These are phyloP conservation scores for Calonectria multiphialidica DNA, from an alignment of 2,329 filamentous ascomycete genomes.

Conservation along the genomic window DNA sequence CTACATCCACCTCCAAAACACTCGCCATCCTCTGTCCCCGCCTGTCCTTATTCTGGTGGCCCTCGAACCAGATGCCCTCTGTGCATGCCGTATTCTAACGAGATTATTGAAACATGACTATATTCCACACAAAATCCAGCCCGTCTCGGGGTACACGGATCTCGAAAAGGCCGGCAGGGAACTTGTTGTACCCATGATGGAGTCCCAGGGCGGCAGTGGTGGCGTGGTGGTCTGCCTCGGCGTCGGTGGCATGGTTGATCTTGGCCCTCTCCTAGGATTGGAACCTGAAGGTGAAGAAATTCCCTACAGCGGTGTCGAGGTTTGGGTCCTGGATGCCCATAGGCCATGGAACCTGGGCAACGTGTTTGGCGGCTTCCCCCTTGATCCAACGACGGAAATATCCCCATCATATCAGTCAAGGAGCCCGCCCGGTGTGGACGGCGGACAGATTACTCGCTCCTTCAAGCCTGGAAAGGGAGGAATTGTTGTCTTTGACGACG, in stretches of 20 bases:
- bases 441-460: slow-evolving; percentile 76
- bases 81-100: slow-evolving; percentile 94
- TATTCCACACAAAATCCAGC: slow-evolving; percentile 97
- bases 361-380: slow-evolving; percentile 82
- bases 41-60: slow-evolving; percentile 93
- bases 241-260: slow-evolving; percentile 90
- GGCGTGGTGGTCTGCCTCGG: slow-evolving; percentile 93
- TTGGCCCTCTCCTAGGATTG: slow-evolving; percentile 83
- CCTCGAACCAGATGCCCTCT: slow-evolving; percentile 94
- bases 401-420: slow-evolving; percentile 61
- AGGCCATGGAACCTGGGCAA: slow-evolving; percentile 96
- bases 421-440: slow-evolving; percentile 75
- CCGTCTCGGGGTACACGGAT: slow-evolving; percentile 92
- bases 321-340: slow-evolving; percentile 94
- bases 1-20: slow-evolving; percentile 88
- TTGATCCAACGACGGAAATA: slow-evolving; percentile 63
- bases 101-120: slow-evolving; percentile 96
- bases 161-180: slow-evolving; percentile 83
- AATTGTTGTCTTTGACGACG: slow-evolving; percentile 95
- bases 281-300: slow-evolving; percentile 72
- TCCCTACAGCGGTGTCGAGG: slow-evolving; percentile 85
- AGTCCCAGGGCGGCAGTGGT: slow-evolving; percentile 84
- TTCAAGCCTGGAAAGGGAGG: slow-evolving; percentile 88
- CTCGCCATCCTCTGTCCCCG: slow-evolving; percentile 89
- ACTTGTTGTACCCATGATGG: slow-evolving; percentile 88